Percentiles rank a stretch among this genome's conserved stretches.
These are phyloP conservation scores for Diaporthe sp. DNA, from an alignment of 2,329 filamentous ascomycete genomes.

Conservation along the genomic window DNA sequence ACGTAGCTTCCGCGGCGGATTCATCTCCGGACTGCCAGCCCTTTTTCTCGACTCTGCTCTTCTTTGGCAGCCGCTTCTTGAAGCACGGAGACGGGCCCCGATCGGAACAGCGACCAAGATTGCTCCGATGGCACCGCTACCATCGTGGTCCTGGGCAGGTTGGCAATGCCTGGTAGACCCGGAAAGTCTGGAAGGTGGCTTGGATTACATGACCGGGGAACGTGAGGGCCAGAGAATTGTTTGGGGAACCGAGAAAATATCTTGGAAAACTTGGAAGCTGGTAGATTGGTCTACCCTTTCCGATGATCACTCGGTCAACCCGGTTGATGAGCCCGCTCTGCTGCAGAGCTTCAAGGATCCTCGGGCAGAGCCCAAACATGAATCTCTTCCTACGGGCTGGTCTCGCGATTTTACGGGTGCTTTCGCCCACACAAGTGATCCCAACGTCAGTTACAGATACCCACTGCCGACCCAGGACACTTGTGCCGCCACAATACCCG, in stretches of 20 bases:
- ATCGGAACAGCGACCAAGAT: neutral
- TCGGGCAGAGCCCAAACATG: neutral
- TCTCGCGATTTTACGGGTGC: neutral
- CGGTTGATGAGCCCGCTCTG: neutral
- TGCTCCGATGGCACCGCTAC: neutral
- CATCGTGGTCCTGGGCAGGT: conserved; percentile 26
- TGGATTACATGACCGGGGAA: conserved; percentile 9
- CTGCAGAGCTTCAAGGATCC: neutral
- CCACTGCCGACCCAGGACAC: neutral
- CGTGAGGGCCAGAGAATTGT: too few species aligned
- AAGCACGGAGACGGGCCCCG: neutral
- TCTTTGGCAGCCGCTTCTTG: conserved; percentile 17
- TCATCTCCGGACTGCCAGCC: neutral
- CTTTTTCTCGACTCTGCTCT: neutral
- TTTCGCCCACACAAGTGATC: neutral
- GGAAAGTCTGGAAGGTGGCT: neutral
- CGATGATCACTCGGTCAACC: neutral
- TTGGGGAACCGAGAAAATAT: neutral
- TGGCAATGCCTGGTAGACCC: conserved; percentile 28
- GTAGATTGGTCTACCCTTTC: conserved; percentile 1
- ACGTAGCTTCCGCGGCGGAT: neutral
- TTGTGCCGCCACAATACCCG: neutral
- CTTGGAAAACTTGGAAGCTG: neutral
- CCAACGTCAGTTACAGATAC: neutral
- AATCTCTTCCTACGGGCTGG: neutral